Evolutionary conservation across 805 yeast species (phyloP), one percentile per base, ranked within the genome.

Genomic region (Saccharomycopsis lassenensis): DNA sequence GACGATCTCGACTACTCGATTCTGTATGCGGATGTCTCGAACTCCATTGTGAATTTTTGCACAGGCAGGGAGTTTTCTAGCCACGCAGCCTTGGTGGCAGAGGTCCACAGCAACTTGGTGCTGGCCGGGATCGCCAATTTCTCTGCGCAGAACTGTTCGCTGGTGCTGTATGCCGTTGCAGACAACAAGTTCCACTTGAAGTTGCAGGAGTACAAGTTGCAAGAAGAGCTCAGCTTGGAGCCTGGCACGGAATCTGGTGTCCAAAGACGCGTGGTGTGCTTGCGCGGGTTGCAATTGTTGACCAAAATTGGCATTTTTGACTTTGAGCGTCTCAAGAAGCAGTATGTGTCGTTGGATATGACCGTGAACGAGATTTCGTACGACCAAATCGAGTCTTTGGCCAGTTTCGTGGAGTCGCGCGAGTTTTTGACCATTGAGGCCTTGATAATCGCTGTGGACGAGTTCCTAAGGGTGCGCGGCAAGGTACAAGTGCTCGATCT

Each of bases 341-440:
- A 91, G 58, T 75, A 75, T 31, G 83, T 91, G 5, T 57, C 64
- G 2, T 45, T 81, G 20, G 80, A 80, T 47, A 39, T 73, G 12
- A 55, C 54, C 27, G 47, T 33, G 35, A 46, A 46, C 27, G 40
- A 38, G 26, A 45, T 37, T 19, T 33, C 35, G 12, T 36, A 52
- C 31, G 54, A 63, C 22, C 61, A 71, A 28, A 67, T 77, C 16
- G 69, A 69, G 19, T 59, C 54, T 2, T 65, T 81, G 3, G 62
- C 68, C 0, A 49, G 50, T 0, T 82, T 76, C 48, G 81, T 85
- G n/a, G 94, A 82, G 49, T 52, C 51, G n/a, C 70, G 94, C 1
- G 74, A 75, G 44, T 91, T 84, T 61, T 79, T 83, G 50, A 91
- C 99, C 0, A 93, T 91, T 1, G 99, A 91, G 53, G 95, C 96